Conservation (phyloP, 768 basidiomycete genomes). For the Brasilioporus rufonigricans region DNA sequence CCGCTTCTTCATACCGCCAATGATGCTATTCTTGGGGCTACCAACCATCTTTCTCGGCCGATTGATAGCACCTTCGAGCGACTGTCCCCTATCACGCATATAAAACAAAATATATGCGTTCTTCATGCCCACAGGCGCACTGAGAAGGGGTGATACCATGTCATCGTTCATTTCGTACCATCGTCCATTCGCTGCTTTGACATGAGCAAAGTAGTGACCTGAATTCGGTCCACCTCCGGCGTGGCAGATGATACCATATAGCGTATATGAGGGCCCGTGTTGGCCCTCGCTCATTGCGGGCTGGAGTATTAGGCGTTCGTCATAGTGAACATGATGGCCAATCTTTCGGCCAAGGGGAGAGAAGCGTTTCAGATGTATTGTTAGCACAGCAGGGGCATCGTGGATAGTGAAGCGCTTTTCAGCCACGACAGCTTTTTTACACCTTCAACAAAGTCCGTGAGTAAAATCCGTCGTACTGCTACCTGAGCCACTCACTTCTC, state of each 20-base stretch:
- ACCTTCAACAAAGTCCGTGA: conserved; percentile 48
- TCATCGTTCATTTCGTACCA: conserved; percentile 99
- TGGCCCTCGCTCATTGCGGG: conserved; percentile 82
- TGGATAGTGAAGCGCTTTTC: conserved; percentile 89
- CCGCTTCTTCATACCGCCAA: conserved; percentile 47
- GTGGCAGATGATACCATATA: conserved; percentile 93
- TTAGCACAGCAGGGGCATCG: conserved; percentile 83
- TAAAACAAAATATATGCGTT: conserved; percentile 96
- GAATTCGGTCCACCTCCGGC: conserved; percentile 91
- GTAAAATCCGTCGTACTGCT: background rate
- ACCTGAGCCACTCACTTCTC: conserved; percentile 74
- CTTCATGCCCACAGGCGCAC: conserved; percentile 58
- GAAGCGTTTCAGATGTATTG: conserved; percentile 94
- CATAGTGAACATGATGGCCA: conserved; percentile 72
- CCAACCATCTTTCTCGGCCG: conserved; percentile 17
- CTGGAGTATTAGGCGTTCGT: conserved; percentile 66
- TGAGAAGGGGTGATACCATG: conserved; percentile 44
- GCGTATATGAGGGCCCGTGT: conserved; percentile 73
- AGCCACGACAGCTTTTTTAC: conserved; percentile 87
- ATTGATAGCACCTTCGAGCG: conserved; percentile 58
- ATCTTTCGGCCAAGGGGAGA: conserved; percentile 89
- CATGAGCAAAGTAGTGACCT: conserved; percentile 91
- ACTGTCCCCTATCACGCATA: conserved; percentile 75
- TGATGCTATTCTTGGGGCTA: conserved; percentile 37
- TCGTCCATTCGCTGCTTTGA: conserved; percentile 62